Evolutionary conservation across 139 green algal species (phyloP), one percentile per base, ranked within the genome.

Genomic region (Chlorella sp.): DNA sequence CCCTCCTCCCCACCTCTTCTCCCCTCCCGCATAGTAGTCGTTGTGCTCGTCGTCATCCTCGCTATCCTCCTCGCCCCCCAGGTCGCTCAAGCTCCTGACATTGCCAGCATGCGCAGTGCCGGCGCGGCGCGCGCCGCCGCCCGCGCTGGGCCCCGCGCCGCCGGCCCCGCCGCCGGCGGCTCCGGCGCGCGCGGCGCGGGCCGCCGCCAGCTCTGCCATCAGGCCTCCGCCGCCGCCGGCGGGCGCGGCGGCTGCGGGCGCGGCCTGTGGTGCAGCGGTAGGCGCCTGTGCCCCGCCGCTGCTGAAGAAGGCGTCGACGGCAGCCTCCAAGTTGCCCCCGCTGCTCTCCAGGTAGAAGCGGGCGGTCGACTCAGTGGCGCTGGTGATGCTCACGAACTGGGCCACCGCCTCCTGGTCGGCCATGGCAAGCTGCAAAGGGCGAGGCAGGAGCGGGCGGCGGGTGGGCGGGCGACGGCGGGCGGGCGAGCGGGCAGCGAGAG

Each of bases 21-120:
- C 86, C 21, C 91, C 91, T 29, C 91, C 91, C 36, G 90, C 87
- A 40, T 95, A 96, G 48, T 93, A 93, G 25, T 96, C 91, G 62
- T 96, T 96, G 38, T 73, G 29, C 3, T 91, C 84, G 31, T 88
- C 81, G 14, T 87, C 70, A 9, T 86, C 77, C 27, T 87, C 82
- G 0, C 76, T 76, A 14, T 74, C 72, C 0, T 87, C 77, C 2
- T 69, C 79, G 7, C 53, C 64, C 0, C 65, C 71, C 2, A 95
- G 72, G 63, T 94, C 89, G 0, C 58, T 80, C 25, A 95, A 70
- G 12, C 68, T 56, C 21, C 74, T 51, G 38, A 88, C 71, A 21
- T 72, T 79, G 27, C 56, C 61, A 0, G 48, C 27, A n/a, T n/a
- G n/a, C 2, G 59, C 72, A 33, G 61, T 59, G 12, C 62, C 4